These are phyloP conservation scores for Coniferiporia weirii DNA, from an alignment of 1,284 basidiomycete genomes.

Conservation along the genomic window DNA sequence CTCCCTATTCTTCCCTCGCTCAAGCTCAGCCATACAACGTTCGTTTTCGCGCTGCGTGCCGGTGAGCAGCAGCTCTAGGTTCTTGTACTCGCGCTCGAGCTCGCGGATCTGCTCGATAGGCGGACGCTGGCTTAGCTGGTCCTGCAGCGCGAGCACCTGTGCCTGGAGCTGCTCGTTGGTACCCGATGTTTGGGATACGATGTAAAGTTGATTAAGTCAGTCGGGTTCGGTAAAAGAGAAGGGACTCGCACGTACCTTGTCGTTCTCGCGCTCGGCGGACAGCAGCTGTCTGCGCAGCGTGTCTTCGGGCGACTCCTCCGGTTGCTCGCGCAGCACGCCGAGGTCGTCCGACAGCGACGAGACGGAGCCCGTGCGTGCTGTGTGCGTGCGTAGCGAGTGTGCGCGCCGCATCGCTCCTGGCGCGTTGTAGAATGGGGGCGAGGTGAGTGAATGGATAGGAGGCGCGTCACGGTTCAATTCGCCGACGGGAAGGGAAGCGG, in stretches of 20 bases:
- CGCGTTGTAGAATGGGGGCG: neutral
- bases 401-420: slow-evolving; percentile 41
- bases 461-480: too few relatives aligned
- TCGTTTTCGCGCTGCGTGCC: slow-evolving; percentile 77
- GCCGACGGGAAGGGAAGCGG: too few relatives aligned
- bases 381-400: slow-evolving; percentile 47
- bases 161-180: slow-evolving; percentile 43
- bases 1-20: slow-evolving; percentile 58
- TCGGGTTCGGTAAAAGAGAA: too few relatives aligned
- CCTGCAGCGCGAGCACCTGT: slow-evolving; percentile 55
- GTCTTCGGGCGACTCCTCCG: slow-evolving; percentile 54
- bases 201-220: too few relatives aligned
- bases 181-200: neutral
- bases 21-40: slow-evolving; percentile 68
- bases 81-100: slow-evolving; percentile 63
- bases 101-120: slow-evolving; percentile 57
- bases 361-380: slow-evolving; percentile 42
- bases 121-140: slow-evolving; percentile 57
- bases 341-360: slow-evolving; percentile 50
- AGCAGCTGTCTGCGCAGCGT: slow-evolving; percentile 55
- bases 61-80: slow-evolving; percentile 63
- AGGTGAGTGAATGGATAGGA: too few relatives aligned
- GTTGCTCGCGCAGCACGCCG: slow-evolving; percentile 48
- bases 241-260: slow-evolving; percentile 58
- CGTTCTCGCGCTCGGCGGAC: slow-evolving; percentile 68